Evolutionary conservation across 1,139 yeast species (phyloP).

Genomic region (Diutina siamensis): DNA sequence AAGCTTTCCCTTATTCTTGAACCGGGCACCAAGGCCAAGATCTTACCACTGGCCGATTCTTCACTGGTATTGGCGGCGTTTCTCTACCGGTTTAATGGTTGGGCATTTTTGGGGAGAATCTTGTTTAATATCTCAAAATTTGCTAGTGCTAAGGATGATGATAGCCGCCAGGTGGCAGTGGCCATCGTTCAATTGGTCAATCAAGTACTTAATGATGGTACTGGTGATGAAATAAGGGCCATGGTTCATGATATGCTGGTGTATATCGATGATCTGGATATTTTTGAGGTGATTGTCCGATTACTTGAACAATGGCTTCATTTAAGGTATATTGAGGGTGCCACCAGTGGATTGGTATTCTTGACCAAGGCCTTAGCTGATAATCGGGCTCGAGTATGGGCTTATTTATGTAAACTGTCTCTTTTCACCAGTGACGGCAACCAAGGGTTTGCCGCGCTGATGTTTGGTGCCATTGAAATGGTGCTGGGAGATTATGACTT

Average conservation of each 20-base stretch:
- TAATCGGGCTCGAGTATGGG: constrained; percentile 66
- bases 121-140: constrained; percentile 48
- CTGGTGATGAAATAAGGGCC: constrained; percentile 28
- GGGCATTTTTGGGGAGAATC: constrained; percentile 75
- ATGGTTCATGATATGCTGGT: constrained; percentile 45
- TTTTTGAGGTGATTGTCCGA: constrained; percentile 55
- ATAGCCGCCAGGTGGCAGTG: constrained; percentile 27
- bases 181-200: constrained; percentile 43
- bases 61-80: constrained; percentile 53
- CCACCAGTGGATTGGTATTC: constrained; percentile 39
- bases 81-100: constrained; percentile 67
- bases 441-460: constrained; percentile 52
- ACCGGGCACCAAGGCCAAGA: constrained; percentile 58
- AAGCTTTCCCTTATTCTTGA: constrained; percentile 33
- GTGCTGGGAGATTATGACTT: constrained; percentile 57
- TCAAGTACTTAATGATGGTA: constrained; percentile 29
- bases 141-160: constrained; percentile 22
- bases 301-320: constrained; percentile 61
- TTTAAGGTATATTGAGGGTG: constrained; percentile 35
- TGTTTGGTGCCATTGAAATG: constrained; percentile 67
- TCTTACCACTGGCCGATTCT: constrained; percentile 37
- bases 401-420: constrained; percentile 57
- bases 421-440: constrained; percentile 55
- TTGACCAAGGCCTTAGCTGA: constrained; percentile 36
- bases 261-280: constrained; percentile 55